Percentiles rank a stretch among this genome's conserved stretches.
Evolutionary conservation across 768 basidiomycete genomes (phyloP).

Genomic region (Termitomyces sp.): DNA sequence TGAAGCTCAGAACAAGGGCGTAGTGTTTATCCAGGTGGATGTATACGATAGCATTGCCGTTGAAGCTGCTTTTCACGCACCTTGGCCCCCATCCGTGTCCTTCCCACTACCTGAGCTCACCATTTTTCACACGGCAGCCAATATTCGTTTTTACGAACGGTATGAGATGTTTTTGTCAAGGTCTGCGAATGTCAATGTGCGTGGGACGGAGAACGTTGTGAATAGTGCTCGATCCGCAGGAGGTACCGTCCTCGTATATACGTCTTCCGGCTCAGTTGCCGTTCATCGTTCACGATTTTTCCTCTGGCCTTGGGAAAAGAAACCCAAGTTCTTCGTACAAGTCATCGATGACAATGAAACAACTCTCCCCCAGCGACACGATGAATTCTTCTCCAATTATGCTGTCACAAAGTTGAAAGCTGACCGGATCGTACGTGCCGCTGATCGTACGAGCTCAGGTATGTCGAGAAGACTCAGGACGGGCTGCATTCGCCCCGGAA

Average conservation of each 20-base stretch:
- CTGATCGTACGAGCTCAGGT: constrained; percentile 26
- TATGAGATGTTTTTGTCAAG: constrained; percentile 39
- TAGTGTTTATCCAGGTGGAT: constrained; percentile 56
- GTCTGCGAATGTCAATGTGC: constrained; percentile 59
- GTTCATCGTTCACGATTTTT: constrained; percentile 55
- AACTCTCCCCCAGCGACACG: constrained; percentile 44
- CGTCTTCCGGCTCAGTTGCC: constrained; percentile 65
- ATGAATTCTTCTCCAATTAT: constrained; percentile 75
- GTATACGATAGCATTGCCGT: constrained; percentile 49
- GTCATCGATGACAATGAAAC: constrained; percentile 56
- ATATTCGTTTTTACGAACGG: constrained; percentile 74
- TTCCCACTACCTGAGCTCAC: constrained; percentile 37
- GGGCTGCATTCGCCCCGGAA: constrained; percentile 74
- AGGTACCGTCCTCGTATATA: constrained; percentile 57
- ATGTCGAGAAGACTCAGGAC: constrained; percentile 41
- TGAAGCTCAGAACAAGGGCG: constrained; percentile 42
- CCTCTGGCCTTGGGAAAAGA: constrained; percentile 72
- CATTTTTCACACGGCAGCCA: constrained; percentile 74
- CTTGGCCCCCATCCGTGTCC: constrained; percentile 43
- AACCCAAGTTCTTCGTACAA: constrained; percentile 55
- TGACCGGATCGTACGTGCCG: constrained; percentile 39
- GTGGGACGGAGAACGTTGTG: constrained; percentile 64
- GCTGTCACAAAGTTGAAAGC: constrained; percentile 59
- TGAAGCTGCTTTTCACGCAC: constrained; percentile 52
- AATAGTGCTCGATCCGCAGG: constrained; percentile 50